Conservation (phyloP, 345 rosid species). For the Camelina laxa region DNA sequence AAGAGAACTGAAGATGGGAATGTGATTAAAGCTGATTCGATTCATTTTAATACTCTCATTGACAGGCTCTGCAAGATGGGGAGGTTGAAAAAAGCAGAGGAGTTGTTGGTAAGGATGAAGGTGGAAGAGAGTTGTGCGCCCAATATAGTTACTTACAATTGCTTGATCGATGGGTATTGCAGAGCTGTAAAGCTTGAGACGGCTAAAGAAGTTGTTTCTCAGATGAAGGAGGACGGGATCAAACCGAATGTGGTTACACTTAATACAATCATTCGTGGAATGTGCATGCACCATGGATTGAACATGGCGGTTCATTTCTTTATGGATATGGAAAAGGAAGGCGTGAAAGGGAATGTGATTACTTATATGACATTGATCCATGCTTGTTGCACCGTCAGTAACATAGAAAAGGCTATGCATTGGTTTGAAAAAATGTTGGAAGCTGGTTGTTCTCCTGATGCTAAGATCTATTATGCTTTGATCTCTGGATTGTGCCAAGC, state of each 20-base stretch:
- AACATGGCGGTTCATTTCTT: conserved; percentile 58
- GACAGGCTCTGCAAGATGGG: conserved; percentile 83
- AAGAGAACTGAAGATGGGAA: conserved; percentile 45
- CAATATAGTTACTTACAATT: conserved; percentile 61
- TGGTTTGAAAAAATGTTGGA: conserved; percentile 57
- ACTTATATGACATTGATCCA: conserved; percentile 62
- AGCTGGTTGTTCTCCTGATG: conserved; percentile 63
- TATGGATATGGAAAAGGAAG: conserved; percentile 57
- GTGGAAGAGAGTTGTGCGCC: conserved; percentile 52
- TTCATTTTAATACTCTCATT: conserved; percentile 67
- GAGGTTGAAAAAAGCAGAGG: conserved; percentile 73
- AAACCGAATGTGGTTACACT: conserved; percentile 60
- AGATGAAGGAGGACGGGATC: conserved; percentile 61
- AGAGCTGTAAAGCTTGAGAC: conserved; percentile 66
- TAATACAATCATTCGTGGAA: conserved; percentile 65
- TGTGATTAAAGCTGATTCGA: conserved; percentile 61
- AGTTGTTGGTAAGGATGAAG: conserved; percentile 60
- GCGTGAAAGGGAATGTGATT: conserved; percentile 54
- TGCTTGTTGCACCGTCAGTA: conserved; percentile 66
- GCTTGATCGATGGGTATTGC: conserved; percentile 76
- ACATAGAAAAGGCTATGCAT: conserved; percentile 63
- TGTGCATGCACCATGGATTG: conserved; percentile 74
- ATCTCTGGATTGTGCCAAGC: conserved; percentile 67
- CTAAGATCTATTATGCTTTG: conserved; percentile 61
- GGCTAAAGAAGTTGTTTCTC: conserved; percentile 57